Evolutionary conservation across 176 grass and related monocot species (phyloP), one percentile per base, ranked within the genome.

Genomic region (Phyllostachys edulis): DNA sequence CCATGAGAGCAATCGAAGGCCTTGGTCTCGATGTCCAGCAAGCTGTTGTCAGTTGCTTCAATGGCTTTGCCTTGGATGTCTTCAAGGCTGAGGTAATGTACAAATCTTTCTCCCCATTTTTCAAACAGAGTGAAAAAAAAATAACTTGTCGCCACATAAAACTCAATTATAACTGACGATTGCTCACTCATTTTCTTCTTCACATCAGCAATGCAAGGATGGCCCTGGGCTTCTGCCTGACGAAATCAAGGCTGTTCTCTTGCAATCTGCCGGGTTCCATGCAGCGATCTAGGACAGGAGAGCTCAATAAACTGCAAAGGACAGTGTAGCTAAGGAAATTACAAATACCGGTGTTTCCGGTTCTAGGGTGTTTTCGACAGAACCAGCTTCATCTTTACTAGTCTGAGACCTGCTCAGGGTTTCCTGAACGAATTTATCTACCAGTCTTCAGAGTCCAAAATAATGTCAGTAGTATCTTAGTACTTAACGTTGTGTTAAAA

Each of bases 41-140:
- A 88, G 97, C 93, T 70, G 97, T 99, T 32, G 82, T 88, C 80
- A 99, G 97, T 77, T 99, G 97, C 82, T 99, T 96, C 93, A 99
- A 94, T 76, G 97, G 93, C 26, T 99, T 99, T 49, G 88, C 93
- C 54, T 37, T 99, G 42, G 93, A 99, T 46, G 79, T 99, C 70
- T 99, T 99, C 84, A 92, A 91, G 67, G 97, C 93, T 34, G 97
- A 99, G 97, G 97, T 99, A 89, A 65, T 42, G 23, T 46, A 78
- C 29, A 67, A 12, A 50, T 76, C 7, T 40, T 27, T 39, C 21
- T 51, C 8, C 40, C 67, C 1, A 12, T 9, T 67, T 67, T 73
- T 39, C 34, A 56, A 5, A 62, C 64, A 77, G 13, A 44, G 7
- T 41, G 32, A 34, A 12, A 78, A 61, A 21, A 18, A 79, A 59